phyloP scores from a whole-genome alignment of 31 red algal species.

The Odonthalia washingtoniensis region DNA sequence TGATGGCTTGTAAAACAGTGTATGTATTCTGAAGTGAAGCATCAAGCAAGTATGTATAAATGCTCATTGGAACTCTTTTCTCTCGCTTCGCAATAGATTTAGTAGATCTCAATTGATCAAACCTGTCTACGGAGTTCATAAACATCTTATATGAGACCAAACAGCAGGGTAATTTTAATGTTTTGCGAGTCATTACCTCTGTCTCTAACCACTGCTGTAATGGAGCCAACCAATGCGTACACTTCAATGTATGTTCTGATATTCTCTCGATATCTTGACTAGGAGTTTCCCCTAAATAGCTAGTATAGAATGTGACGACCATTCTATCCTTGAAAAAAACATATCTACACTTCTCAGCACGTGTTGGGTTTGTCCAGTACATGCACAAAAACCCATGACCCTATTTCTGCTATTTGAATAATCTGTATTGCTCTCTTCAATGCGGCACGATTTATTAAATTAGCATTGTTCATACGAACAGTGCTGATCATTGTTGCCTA shows the following conservation, averaged over 20 bases:
- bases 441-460: neutral
- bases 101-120: constrained; percentile 27
- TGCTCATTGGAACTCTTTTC: neutral
- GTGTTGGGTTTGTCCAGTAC: neutral
- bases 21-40: neutral
- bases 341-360: constrained; percentile 15
- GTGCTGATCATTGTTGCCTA: constrained; percentile 29
- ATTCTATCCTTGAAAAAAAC: constrained; percentile 20
- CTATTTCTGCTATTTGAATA: neutral
- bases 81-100: neutral
- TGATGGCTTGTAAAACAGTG: no score
- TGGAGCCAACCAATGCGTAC: constrained; percentile 17
- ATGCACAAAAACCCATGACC: constrained; percentile 21
- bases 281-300: neutral
- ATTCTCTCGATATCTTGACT: neutral
- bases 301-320: constrained; percentile 18
- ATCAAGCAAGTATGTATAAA: constrained; percentile 12
- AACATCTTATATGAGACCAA: neutral
- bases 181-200: constrained; percentile 13
- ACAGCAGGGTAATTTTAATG: neutral
- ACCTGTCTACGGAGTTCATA: constrained; percentile 12
- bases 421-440: constrained; percentile 6
- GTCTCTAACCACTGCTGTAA: constrained; percentile 18
- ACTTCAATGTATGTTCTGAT: neutral
- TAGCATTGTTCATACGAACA: no score